Evolutionary conservation across 108 stramenopile genomes (phyloP).

Genomic region (Pelagomonas calceolata): DNA sequence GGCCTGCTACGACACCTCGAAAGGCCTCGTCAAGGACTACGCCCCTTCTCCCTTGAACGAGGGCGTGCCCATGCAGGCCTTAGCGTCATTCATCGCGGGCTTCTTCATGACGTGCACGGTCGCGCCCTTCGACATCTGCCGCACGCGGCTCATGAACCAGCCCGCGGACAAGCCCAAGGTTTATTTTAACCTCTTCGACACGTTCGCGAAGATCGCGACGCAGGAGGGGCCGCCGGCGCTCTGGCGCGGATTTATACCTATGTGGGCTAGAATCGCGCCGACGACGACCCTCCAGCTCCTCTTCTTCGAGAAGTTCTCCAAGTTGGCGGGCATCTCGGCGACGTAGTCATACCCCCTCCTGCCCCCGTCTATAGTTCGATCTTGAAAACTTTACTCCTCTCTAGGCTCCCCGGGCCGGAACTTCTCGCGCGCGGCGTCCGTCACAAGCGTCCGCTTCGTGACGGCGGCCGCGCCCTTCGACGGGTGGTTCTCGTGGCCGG

Average conservation of each 20-base stretch:
- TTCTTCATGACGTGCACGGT: constrained; percentile 77
- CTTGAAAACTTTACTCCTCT: too few relatives aligned
- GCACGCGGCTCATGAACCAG: constrained; percentile 82
- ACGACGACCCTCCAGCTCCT: constrained; percentile 71
- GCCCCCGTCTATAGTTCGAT: too few relatives aligned
- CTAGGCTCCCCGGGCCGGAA: too few relatives aligned
- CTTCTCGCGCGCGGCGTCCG: too few relatives aligned
- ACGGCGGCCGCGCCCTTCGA: too few relatives aligned
- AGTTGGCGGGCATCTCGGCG: constrained; percentile 40
- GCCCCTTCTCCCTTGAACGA: constrained; percentile 18
- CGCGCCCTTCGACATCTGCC: constrained; percentile 66
- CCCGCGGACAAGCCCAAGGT: constrained; percentile 52
- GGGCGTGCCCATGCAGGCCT: constrained; percentile 55
- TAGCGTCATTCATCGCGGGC: constrained; percentile 66
- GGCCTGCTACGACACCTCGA: constrained; percentile 61
- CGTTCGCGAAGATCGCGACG: constrained; percentile 55
- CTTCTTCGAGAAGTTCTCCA: constrained; percentile 67
- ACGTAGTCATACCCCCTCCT: too few relatives aligned
- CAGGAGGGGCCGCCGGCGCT: constrained; percentile 54
- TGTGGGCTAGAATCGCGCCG: constrained; percentile 79
- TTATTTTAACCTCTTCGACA: constrained; percentile 64
- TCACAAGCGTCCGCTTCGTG: too few relatives aligned
- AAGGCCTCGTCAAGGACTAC: too few relatives aligned
- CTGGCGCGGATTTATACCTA: constrained; percentile 74
- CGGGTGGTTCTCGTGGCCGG: too few relatives aligned